A percentile compares a stretch with the other conserved stretches of the same genome.
Conservation (phyloP, 2,329 filamentous ascomycete genomes). For the Tothia fuscella region DNA sequence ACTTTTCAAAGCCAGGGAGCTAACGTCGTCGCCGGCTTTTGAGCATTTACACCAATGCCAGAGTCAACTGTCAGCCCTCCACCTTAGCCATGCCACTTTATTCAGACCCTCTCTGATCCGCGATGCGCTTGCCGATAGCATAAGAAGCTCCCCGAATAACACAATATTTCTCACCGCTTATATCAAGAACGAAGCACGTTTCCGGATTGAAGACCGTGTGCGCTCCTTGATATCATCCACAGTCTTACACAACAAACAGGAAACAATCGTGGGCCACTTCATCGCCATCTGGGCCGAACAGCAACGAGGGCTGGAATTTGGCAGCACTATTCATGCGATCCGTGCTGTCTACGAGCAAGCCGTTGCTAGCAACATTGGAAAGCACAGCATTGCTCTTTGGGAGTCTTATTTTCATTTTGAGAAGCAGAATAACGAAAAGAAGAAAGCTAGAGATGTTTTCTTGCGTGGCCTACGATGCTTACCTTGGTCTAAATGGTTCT, state of each 20-base stretch:
- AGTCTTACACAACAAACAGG: slow-evolving; percentile 20
- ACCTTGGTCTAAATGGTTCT: slow-evolving; percentile 52
- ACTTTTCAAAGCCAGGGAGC: slow-evolving; percentile 18
- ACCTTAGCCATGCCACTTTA: slow-evolving; percentile 49
- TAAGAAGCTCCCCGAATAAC: slow-evolving; percentile 60
- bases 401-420: slow-evolving; percentile 23
- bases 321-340: slow-evolving; percentile 39
- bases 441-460: slow-evolving; percentile 39
- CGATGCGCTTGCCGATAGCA: slow-evolving; percentile 46
- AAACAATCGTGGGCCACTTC: slow-evolving; percentile 37
- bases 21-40: slow-evolving; percentile 25
- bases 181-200: slow-evolving; percentile 59
- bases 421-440: slow-evolving; percentile 21
- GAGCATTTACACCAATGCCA: slow-evolving; percentile 61
- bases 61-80: slow-evolving; percentile 52
- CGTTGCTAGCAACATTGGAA: slow-evolving; percentile 21
- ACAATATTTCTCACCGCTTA: slow-evolving; percentile 62
- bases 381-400: slow-evolving; percentile 23
- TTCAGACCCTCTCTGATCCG: slow-evolving; percentile 59
- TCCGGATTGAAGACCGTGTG: slow-evolving; percentile 65
- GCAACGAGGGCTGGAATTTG: slow-evolving; percentile 28
- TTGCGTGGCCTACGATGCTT: slow-evolving; percentile 43
- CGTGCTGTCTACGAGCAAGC: slow-evolving; percentile 45
- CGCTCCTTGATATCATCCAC: slow-evolving; percentile 46
- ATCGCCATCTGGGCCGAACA: slow-evolving; percentile 47